Conservation (phyloP, 805 yeast genomes). For the Wickerhamiella brachini region DNA sequence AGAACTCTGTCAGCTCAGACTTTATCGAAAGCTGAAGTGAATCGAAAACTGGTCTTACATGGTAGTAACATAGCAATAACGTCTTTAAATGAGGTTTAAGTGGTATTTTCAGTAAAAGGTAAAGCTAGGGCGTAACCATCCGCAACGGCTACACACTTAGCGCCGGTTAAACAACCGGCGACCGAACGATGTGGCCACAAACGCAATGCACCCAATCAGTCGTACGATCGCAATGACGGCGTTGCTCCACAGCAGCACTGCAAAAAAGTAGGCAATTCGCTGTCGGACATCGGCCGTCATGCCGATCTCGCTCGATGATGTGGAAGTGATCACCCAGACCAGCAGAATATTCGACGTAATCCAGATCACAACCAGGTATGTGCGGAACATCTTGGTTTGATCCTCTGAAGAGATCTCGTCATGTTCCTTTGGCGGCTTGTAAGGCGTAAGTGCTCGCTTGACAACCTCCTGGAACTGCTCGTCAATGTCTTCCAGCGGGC, state of each 20-base stretch:
- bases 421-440: constrained; percentile 26
- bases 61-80: no score
- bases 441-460: constrained; percentile 39
- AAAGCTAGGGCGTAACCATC: no score
- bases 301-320: constrained; percentile 23
- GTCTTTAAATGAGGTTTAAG: no score
- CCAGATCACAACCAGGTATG: constrained; percentile 28
- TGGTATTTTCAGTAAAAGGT: no score
- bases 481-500: constrained; percentile 39
- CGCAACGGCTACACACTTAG: no score
- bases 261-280: constrained; percentile 26
- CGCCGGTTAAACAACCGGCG: constrained; percentile 11
- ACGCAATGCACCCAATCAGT: constrained; percentile 38
- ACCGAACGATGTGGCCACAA: constrained; percentile 24
- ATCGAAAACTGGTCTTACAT: no score
- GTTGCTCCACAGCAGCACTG: constrained; percentile 47
- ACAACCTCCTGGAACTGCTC: constrained; percentile 34
- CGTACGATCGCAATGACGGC: constrained; percentile 48
- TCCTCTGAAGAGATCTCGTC: constrained; percentile 23
- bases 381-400: constrained; percentile 28
- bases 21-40: no score
- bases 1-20: no score
- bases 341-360: constrained; percentile 27
- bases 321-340: constrained; percentile 27
- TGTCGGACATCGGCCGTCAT: constrained; percentile 27